These are phyloP conservation scores for Ichthyophthirius multifiliis DNA, from an alignment of 169 alveolate genomes.

Conservation along the genomic window DNA sequence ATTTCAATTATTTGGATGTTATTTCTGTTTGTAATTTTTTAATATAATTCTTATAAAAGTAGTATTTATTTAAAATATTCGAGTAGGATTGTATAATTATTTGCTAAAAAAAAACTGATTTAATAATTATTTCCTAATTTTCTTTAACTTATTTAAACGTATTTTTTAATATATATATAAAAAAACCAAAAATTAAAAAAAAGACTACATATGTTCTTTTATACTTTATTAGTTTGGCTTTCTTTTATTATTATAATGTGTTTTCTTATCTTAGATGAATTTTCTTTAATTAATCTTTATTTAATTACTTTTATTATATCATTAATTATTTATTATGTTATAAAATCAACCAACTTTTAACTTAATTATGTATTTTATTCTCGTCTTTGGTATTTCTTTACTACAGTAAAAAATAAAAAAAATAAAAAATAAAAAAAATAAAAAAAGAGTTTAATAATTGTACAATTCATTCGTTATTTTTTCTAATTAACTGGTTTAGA, in stretches of 20 bases:
- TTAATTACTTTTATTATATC: neutral
- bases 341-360: neutral
- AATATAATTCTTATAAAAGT: neutral
- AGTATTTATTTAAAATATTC: constrained; percentile 1
- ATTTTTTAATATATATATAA: neutral
- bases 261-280: neutral
- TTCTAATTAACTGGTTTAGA: neutral
- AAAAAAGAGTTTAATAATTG: neutral
- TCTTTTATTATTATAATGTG: neutral
- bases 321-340: neutral
- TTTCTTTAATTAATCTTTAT: neutral
- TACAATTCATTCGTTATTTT: neutral
- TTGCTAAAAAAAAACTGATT: neutral
- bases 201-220: neutral
- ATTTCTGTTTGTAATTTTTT: neutral
- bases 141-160: neutral
- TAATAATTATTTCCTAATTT: neutral
- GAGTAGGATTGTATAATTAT: neutral
- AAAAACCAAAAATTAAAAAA: neutral
- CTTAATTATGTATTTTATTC: neutral
- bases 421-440: too few relatives aligned
- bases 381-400: neutral
- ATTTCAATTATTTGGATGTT: neutral
- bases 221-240: neutral
- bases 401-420: neutral